A percentile compares a stretch with the other conserved stretches of the same genome.
Conservation (phyloP, 2,329 filamentous ascomycete species). For the Alternaria dauci region DNA sequence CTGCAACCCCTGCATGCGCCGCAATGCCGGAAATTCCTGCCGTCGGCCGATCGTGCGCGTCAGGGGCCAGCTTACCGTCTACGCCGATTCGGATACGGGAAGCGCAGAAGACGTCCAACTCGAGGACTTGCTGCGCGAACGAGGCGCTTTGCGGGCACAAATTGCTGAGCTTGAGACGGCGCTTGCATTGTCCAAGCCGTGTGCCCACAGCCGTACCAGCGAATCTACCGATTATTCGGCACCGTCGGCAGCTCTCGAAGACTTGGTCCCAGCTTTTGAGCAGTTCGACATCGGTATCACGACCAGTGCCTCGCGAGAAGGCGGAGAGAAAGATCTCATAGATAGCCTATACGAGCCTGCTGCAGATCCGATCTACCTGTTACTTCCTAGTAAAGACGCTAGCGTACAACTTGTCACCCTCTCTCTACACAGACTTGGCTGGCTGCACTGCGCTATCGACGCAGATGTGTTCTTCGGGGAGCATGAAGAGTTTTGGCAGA, state of each 20-base stretch:
- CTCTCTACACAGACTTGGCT: slow-evolving; percentile 19
- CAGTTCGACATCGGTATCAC: slow-evolving; percentile 22
- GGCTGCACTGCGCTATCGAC: slow-evolving; percentile 21
- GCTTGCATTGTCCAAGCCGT: slow-evolving; percentile 21
- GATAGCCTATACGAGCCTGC: slow-evolving; percentile 19
- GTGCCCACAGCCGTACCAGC: slow-evolving; percentile 19
- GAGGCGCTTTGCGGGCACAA: slow-evolving; percentile 17
- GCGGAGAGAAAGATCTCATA: slow-evolving; percentile 13
- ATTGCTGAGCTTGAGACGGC: slow-evolving; percentile 23
- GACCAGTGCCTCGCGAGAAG: neutral
- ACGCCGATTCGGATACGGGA: slow-evolving; percentile 7
- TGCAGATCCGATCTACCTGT: slow-evolving; percentile 19
- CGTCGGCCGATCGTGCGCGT: slow-evolving; percentile 20
- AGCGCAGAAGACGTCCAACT: slow-evolving; percentile 9
- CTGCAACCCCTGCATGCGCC: slow-evolving; percentile 16
- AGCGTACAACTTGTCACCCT: slow-evolving; percentile 14
- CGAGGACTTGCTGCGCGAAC: slow-evolving; percentile 16
- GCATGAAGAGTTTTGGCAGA: slow-evolving; percentile 19
- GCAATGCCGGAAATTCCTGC: slow-evolving; percentile 20
- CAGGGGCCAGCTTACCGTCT: slow-evolving; percentile 22
- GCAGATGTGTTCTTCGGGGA: slow-evolving; percentile 13
- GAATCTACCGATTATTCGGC: slow-evolving; percentile 10
- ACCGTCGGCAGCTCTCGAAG: slow-evolving; percentile 15
- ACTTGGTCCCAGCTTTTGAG: slow-evolving; percentile 21
- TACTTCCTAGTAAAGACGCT: slow-evolving; percentile 18